phyloP scores from a whole-genome alignment of 495 filamentous ascomycete species.

The Astrocystis sublimbata region DNA sequence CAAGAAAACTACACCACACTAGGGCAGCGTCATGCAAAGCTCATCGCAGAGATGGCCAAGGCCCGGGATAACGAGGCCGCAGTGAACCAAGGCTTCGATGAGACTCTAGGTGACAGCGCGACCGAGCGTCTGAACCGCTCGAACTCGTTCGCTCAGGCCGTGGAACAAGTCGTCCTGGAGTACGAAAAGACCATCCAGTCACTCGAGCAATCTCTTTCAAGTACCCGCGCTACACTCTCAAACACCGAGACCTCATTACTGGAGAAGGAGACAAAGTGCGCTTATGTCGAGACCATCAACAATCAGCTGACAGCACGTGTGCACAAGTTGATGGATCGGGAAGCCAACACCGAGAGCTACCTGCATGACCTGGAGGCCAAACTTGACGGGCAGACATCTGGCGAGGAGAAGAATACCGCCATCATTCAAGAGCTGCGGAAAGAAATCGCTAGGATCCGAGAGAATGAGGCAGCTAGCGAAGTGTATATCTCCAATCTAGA shows the following conservation, averaged over 20 bases:
- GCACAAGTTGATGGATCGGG: slow-evolving; percentile 87
- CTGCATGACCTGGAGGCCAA: slow-evolving; percentile 87
- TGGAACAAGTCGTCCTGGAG: slow-evolving; percentile 93
- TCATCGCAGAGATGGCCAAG: slow-evolving; percentile 91
- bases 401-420: slow-evolving; percentile 86
- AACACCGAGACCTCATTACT: slow-evolving; percentile 80
- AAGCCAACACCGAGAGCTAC: slow-evolving; percentile 85
- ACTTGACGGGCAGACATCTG: slow-evolving; percentile 83
- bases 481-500: slow-evolving; percentile 98
- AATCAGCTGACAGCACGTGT: slow-evolving; percentile 83
- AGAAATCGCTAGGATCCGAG: slow-evolving; percentile 84
- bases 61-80: slow-evolving; percentile 67
- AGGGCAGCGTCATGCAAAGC: slow-evolving; percentile 86
- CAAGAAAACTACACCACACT: slow-evolving; percentile 95
- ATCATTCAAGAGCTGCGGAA: slow-evolving; percentile 87
- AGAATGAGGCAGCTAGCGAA: slow-evolving; percentile 84
- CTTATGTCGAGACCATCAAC: slow-evolving; percentile 88
- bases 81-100: slow-evolving; percentile 52
- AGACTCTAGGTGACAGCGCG: slow-evolving; percentile 70
- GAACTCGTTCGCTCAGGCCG: slow-evolving; percentile 89
- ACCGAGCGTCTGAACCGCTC: slow-evolving; percentile 89
- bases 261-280: slow-evolving; percentile 90
- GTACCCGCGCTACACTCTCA: slow-evolving; percentile 80
- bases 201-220: slow-evolving; percentile 88
- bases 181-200: slow-evolving; percentile 98